A percentile compares a stretch with the other conserved stretches of the same genome.
Evolutionary conservation across 2,329 filamentous ascomycete genomes (phyloP).

Genomic region (Penicillium sp.): DNA sequence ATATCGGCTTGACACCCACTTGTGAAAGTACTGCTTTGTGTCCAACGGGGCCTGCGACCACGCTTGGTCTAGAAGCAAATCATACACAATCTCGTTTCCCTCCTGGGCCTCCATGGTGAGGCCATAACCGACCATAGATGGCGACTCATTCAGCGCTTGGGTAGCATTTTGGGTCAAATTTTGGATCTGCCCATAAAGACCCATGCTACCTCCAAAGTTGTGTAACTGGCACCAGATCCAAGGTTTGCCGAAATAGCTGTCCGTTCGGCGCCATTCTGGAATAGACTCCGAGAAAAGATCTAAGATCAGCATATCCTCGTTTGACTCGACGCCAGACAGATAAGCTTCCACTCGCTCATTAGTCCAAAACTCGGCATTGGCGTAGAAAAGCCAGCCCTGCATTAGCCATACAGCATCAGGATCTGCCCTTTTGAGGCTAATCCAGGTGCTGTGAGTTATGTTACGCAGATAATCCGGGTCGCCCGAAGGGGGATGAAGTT

Average conservation of each 20-base stretch:
- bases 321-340: constrained; percentile 46
- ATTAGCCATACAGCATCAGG: constrained; percentile 53
- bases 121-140: constrained; percentile 50
- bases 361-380: constrained; percentile 50
- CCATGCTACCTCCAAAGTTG: constrained; percentile 52
- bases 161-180: constrained; percentile 51
- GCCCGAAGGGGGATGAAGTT: constrained; percentile 50
- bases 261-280: constrained; percentile 53
- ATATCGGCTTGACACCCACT: constrained; percentile 50
- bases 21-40: constrained; percentile 46
- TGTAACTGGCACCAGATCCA: constrained; percentile 58
- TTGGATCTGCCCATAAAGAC: constrained; percentile 52
- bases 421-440: constrained; percentile 50
- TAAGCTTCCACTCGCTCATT: constrained; percentile 51
- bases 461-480: constrained; percentile 47
- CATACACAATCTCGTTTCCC: constrained; percentile 55
- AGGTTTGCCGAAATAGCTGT: constrained; percentile 52
- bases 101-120: constrained; percentile 53
- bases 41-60: constrained; percentile 49
- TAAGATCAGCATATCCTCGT: constrained; percentile 52
- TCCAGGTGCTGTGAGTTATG: constrained; percentile 47
- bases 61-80: constrained; percentile 52
- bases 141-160: constrained; percentile 44
- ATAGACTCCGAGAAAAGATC: constrained; percentile 52
- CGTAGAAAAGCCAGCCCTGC: constrained; percentile 56